Conservation (phyloP, 225 moss, liverwort and hornwort species). For the Polytrichum commune region DNA sequence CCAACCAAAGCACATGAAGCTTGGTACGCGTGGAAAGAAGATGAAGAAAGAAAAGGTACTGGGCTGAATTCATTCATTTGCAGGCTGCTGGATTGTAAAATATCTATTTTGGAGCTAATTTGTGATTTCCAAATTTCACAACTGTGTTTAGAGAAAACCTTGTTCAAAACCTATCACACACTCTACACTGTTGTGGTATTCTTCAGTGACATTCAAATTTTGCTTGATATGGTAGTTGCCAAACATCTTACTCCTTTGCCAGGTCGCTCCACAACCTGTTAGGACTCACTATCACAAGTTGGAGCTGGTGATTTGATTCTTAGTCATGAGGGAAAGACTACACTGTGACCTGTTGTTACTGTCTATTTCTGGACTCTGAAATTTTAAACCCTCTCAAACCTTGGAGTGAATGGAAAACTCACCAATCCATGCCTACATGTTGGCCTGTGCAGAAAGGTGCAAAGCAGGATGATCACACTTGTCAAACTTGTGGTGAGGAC, state of each 20-base stretch:
- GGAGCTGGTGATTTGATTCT: too few relatives aligned
- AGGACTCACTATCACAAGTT: too few relatives aligned
- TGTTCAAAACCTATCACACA: too few relatives aligned
- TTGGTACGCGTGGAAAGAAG: slow-evolving; percentile 50
- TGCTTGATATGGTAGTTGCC: too few relatives aligned
- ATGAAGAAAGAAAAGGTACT: slow-evolving; percentile 54
- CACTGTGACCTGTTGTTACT: too few relatives aligned
- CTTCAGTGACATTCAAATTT: too few relatives aligned
- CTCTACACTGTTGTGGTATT: background rate
- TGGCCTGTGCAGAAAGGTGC: slow-evolving; percentile 56
- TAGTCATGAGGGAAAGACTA: too few relatives aligned
- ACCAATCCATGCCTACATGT: background rate
- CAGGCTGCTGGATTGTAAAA: too few relatives aligned
- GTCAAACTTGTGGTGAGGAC: slow-evolving; percentile 86
- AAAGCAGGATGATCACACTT: slow-evolving; percentile 56
- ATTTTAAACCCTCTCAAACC: background rate
- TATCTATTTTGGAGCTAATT: background rate
- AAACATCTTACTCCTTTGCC: too few relatives aligned
- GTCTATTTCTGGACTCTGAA: background rate
- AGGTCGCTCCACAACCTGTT: too few relatives aligned
- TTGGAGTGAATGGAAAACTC: background rate
- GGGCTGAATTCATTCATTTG: background rate
- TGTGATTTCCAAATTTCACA: too few relatives aligned
- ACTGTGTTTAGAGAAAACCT: too few relatives aligned
- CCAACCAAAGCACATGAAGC: slow-evolving; percentile 39